Base-by-base conservation (phyloP, 305 asterid genomes). In the Fraxinus sp. region DNA sequence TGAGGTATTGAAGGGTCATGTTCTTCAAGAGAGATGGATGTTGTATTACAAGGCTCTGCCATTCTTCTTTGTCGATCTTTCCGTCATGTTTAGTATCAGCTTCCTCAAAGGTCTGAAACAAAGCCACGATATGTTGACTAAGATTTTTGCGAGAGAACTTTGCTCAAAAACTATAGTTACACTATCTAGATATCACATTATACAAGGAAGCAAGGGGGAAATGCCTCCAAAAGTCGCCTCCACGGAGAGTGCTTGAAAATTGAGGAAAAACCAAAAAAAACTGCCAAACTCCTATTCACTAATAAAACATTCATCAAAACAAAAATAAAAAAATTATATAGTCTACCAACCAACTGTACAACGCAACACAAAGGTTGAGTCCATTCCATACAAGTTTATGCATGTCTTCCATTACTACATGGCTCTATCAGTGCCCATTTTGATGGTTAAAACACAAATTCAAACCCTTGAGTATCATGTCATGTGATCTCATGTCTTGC, bases 21-120 rank as follows among this genome's bases (percentile, higher is more conserved):
- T 92, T 92, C 91, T 90, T 92, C 86, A 92, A 86, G 35, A 91
- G 93, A 72, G 94, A 92, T 18, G 94, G 94, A 86, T 92, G 97
- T 37, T 82, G 86, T 76, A 91, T 32, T 22, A 90, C 97, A 35
- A 92, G 91, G 84, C 81, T 89, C 46, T 89, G 86, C 95, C 97
- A 92, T 80, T 92, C 95, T 82, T 92, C 97, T 80, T 91, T 92
- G 78, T 92, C 97, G 79, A 92, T 91, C 86, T 86, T 91, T 36
- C 93, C 95, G 0, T 92, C 97, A 36, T 91, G 95, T 82, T 92
- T 91, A 33, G 94, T 90, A 81, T 92, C 95, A 37, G 97, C 93
- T 84, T 92, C 97, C 86, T 92, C 97, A 89, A 92, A 92, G 57
- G 97, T 92, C 97, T 91, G 82, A 78, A 83, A 28, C 49, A 49